Base-by-base conservation (phyloP, 352 stramenopile genomes). In the Phytophthora cactorum region DNA sequence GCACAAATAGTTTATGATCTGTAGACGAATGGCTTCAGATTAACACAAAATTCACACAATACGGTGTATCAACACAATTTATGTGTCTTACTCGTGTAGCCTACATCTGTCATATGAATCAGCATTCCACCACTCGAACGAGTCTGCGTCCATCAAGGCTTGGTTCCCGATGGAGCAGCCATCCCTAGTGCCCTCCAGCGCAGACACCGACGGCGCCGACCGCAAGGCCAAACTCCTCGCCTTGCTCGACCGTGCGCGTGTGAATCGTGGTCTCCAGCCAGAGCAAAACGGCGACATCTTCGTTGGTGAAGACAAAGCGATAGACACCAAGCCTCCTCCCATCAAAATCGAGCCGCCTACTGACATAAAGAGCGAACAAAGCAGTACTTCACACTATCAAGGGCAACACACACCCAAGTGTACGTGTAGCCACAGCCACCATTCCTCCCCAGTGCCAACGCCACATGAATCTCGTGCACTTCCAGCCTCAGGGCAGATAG, bases 191-290 rank as follows among this genome's bases (percentile, higher is more conserved):
- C 17, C 46, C 9, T 47, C 49, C 22, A 52, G 11, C 25, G 50
- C 27, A 2, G 68, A 66, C 28, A 11, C 38, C 10, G 59, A 64
- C n/a, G 56, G 62, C 27, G 28, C 17, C 12, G 49, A 55, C 31
- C 71, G 44, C 60, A 79, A 79, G 52, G 34, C 51, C 27, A 66
- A 79, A 47, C 25, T 88, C 7, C 66, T 78, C 17, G 70, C 75
- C 14, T 64, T 88, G n/a, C 69, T 87, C 29, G 72, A 79, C 53
- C 77, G 70, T 31, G 77, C 75, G 15, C 71, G 75, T 8, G 58
- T 71, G 12, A 72, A 79, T 36, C 62, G 61, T 22, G 36, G 59
- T n/a, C 22, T 68, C 11, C 46, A 79, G 14, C 67, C 62, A 4
- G 67, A 77, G 6, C 25, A 50, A 27, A 36, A 28, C 25, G 28